Evolutionary conservation across 345 rosid genomes (phyloP), one percentile per base, ranked within the genome.

Genomic region (Aegle marmelos): DNA sequence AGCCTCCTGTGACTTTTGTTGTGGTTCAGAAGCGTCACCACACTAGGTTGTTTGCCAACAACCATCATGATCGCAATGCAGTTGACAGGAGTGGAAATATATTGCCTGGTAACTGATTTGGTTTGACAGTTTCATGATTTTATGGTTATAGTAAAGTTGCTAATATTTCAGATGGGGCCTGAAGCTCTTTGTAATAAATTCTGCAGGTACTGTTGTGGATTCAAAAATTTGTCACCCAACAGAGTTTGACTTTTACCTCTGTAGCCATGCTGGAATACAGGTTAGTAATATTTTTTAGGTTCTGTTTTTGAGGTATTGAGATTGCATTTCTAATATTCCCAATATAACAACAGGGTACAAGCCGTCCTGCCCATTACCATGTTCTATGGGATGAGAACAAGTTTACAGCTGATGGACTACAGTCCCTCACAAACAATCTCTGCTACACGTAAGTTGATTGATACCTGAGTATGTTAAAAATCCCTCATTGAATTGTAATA

Each of bases 1-100:
- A 97, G 91, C 99, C 99, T 69, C 93, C 98, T 3, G 99, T 97
- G 62, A 97, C 99, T 16, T 97, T 97, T 85, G 98, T 94, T 60
- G 99, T 97, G 76, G 99, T 97, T 79, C 99, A 97, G 86, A 97
- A 97, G 86, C 97, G 99, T 53, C 99, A 94, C 74, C 99, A 97
- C 86, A 97, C 99, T 6, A 90, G 99, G 82, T 87, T 97, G 83
- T 97, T 97, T 80, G 98, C 99, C 57, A 89, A 90, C 73, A 85
- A 92, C 79, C 98, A 97, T 72, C 69, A 64, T 39, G 97, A 97
- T 69, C 90, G 91, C 22, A 82, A 81, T 75, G 79, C 97, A 27
- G 92, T 94, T 59, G 99, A 94, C 83, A 88, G 62, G 87, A 97
- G 99, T 74, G 99, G 99, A 57, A 97, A 97, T 77, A 90, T 97